Evolutionary conservation across 345 rosid species (phyloP).

Genomic region (Geranium rotundifolium): DNA sequence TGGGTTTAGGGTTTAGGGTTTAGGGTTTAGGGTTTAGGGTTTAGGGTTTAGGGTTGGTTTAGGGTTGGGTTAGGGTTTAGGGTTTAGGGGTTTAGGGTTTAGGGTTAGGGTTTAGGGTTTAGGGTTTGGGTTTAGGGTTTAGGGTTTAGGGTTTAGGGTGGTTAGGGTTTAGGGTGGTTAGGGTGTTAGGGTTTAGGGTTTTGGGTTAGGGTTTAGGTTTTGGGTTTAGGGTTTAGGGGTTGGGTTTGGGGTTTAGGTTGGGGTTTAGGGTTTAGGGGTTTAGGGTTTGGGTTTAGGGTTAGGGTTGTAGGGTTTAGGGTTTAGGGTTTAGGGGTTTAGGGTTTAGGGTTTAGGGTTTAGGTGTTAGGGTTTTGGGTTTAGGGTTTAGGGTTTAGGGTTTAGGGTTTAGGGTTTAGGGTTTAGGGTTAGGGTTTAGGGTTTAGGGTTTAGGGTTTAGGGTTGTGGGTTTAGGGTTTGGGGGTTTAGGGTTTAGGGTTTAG

Average conservation of each 20-base stretch:
- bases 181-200: slow-evolving; percentile 2
- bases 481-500: neutral
- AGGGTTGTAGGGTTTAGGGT: slow-evolving; percentile 7
- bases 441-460: no score
- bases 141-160: slow-evolving; percentile 1
- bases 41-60: slow-evolving; percentile 3
- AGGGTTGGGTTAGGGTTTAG: slow-evolving; percentile 6
- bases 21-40: neutral
- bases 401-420: slow-evolving; percentile 6
- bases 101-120: slow-evolving; percentile 6
- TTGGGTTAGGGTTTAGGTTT: slow-evolving; percentile 6
- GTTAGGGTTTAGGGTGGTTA: no score
- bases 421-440: slow-evolving; percentile 8
- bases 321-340: slow-evolving; percentile 7
- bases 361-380: slow-evolving; percentile 5
- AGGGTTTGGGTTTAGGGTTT: slow-evolving; percentile 2
- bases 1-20: slow-evolving; percentile 13
- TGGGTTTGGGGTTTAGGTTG: slow-evolving; percentile 5
- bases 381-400: slow-evolving; percentile 7
- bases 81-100: neutral
- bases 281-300: slow-evolving; percentile 11
- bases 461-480: slow-evolving; percentile 1
- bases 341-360: slow-evolving; percentile 1
- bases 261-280: slow-evolving; percentile 8
- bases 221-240: slow-evolving; percentile 9